These are phyloP conservation scores for Hortiboletus campestris DNA, from an alignment of 768 basidiomycete species.

Conservation along the genomic window DNA sequence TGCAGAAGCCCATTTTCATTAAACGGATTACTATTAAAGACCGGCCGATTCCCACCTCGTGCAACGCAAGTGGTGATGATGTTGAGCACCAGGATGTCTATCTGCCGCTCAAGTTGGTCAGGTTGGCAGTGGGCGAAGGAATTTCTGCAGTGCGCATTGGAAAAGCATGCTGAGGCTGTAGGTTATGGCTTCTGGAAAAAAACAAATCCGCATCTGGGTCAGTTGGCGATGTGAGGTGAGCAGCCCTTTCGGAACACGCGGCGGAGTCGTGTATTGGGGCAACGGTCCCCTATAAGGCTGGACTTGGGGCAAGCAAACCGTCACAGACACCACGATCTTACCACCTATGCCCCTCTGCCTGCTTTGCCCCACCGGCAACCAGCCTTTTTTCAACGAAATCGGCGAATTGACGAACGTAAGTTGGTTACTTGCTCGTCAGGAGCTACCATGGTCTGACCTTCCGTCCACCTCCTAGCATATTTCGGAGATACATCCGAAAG, in stretches of 20 bases:
- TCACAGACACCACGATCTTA: slow-evolving; percentile 16
- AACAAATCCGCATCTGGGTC: slow-evolving; percentile 22
- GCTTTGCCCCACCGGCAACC: slow-evolving; percentile 22
- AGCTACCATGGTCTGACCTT: slow-evolving; percentile 5
- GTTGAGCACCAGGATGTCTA: background rate
- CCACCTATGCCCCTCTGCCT: slow-evolving; percentile 25
- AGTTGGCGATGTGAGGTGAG: slow-evolving; percentile 25
- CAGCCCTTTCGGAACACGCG: slow-evolving; percentile 29
- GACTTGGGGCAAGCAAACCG: slow-evolving; percentile 11
- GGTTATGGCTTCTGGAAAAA: slow-evolving; percentile 21
- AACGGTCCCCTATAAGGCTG: slow-evolving; percentile 30
- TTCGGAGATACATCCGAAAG: slow-evolving; percentile 14
- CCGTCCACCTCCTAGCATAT: slow-evolving; percentile 19
- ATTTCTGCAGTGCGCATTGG: slow-evolving; percentile 18
- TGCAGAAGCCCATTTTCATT: slow-evolving; percentile 18
- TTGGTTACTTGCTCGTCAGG: background rate
- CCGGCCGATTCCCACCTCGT: slow-evolving; percentile 23
- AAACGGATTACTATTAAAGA: slow-evolving; percentile 15
- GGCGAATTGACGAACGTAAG: slow-evolving; percentile 20
- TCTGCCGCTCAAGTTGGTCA: background rate
- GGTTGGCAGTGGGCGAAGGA: slow-evolving; percentile 4
- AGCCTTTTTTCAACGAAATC: slow-evolving; percentile 22
- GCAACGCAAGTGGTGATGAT: background rate
- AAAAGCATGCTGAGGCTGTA: slow-evolving; percentile 21
- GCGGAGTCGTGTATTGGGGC: slow-evolving; percentile 34